A percentile compares a stretch with the other conserved stretches of the same genome.
These are phyloP conservation scores for Entophlyctis luteolus DNA, from an alignment of 192 early-diverging fungal genomes.

Conservation along the genomic window DNA sequence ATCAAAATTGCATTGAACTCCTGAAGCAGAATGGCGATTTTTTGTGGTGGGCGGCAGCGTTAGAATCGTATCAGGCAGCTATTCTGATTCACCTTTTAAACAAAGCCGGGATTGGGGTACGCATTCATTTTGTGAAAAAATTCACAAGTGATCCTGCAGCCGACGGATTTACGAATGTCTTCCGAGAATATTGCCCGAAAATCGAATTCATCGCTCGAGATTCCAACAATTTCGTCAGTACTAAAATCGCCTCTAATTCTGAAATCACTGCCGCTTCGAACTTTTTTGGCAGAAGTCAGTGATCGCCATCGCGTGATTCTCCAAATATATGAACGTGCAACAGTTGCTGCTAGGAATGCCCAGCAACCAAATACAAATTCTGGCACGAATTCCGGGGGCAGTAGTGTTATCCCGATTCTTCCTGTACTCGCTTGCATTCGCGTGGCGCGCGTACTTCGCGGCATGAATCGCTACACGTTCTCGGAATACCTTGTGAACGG, in stretches of 20 bases:
- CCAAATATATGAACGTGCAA: constrained; percentile 55
- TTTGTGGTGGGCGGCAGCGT: constrained; percentile 70
- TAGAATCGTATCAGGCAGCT: constrained; percentile 66
- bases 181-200: too few species aligned
- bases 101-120: constrained; percentile 62
- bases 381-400: constrained; percentile 6
- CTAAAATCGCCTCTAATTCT: constrained; percentile 5
- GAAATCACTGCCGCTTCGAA: constrained; percentile 18
- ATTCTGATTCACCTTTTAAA: constrained; percentile 56
- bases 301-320: constrained; percentile 68
- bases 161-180: too few species aligned
- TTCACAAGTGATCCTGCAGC: too few species aligned
- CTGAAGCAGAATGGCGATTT: constrained; percentile 66
- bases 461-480: constrained; percentile 41
- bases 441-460: constrained; percentile 60
- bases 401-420: constrained; percentile 54
- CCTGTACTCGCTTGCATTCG: constrained; percentile 65
- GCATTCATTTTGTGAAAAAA: background rate
- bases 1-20: constrained; percentile 60
- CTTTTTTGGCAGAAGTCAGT: constrained; percentile 54
- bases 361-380: too few species aligned
- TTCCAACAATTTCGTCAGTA: constrained; percentile 23
- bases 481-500: constrained; percentile 36
- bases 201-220: too few species aligned
- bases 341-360: background rate